phyloP scores from a whole-genome alignment of 441 rosid genomes.

The Populus hybrid region DNA sequence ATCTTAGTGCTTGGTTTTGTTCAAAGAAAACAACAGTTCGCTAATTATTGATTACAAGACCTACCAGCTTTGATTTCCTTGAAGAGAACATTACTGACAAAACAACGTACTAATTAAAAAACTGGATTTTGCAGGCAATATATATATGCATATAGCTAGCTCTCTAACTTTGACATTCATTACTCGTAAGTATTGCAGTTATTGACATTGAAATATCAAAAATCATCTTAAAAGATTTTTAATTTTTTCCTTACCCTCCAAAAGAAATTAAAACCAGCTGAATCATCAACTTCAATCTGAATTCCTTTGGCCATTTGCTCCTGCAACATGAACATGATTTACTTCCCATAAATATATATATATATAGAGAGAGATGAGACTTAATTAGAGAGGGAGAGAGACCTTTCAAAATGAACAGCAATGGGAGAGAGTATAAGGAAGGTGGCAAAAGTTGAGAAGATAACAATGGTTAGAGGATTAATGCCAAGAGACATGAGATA shows the following conservation, averaged over 20 bases:
- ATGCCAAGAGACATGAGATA: constrained; percentile 83
- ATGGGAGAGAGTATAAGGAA: constrained; percentile 58
- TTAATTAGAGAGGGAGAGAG: not conserved
- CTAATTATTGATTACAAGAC: too few species aligned
- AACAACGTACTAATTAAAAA: too few species aligned
- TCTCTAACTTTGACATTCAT: not conserved
- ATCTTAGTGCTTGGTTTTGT: not conserved
- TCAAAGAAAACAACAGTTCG: too few species aligned
- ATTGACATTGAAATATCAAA: too few species aligned
- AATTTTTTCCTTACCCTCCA: constrained; percentile 51
- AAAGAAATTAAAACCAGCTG: constrained; percentile 68
- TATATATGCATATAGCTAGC: not conserved
- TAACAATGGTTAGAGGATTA: constrained; percentile 59
- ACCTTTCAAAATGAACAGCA: constrained; percentile 81
- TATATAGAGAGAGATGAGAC: too few species aligned
- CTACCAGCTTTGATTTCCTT: too few species aligned
- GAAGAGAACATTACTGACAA: too few species aligned
- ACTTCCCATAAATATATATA: not conserved
- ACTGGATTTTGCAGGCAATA: not conserved
- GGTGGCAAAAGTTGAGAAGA: constrained; percentile 63
- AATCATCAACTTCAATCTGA: constrained; percentile 48
- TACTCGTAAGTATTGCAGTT: not conserved
- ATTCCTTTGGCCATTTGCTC: constrained; percentile 65
- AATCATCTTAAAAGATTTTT: not conserved
- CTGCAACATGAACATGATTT: constrained; percentile 34